A percentile compares a stretch with the other conserved stretches of the same genome.
These are phyloP conservation scores for Pseudogymnoascus sp. DNA, from an alignment of 2,329 filamentous ascomycete genomes.

Conservation along the genomic window DNA sequence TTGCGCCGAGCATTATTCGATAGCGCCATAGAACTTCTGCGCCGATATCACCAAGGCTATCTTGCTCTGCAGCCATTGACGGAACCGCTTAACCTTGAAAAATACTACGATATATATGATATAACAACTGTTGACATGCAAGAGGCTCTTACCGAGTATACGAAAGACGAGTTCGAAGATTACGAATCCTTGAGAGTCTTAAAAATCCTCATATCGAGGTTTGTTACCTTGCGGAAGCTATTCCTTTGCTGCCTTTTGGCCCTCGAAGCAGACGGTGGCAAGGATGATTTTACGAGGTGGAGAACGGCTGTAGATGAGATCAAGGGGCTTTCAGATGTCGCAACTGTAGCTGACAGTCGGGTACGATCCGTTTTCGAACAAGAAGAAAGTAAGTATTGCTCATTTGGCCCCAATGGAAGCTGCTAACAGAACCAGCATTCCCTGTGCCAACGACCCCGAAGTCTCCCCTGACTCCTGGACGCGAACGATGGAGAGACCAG, in stretches of 20 bases:
- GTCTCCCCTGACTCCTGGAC: conserved; percentile 57
- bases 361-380: conserved; percentile 65
- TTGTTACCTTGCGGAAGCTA: conserved; percentile 73
- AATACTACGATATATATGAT: conserved; percentile 86
- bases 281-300: conserved; percentile 71
- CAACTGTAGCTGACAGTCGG: conserved; percentile 53
- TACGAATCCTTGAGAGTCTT: conserved; percentile 68
- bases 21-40: conserved; percentile 61
- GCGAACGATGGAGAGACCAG: conserved; percentile 77
- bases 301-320: conserved; percentile 69
- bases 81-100: conserved; percentile 74
- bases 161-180: conserved; percentile 63
- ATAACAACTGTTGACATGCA: conserved; percentile 64
- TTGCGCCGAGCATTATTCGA: conserved; percentile 68
- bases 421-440: conserved; percentile 37
- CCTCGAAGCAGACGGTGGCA: conserved; percentile 71
- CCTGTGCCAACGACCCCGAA: conserved; percentile 48
- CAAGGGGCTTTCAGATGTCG: conserved; percentile 51
- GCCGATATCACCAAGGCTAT: conserved; percentile 63
- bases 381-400: conserved; percentile 58
- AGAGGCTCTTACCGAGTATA: conserved; percentile 58
- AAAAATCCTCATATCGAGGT: conserved; percentile 71
- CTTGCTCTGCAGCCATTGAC: conserved; percentile 62
- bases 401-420: conserved; percentile 8
- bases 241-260: conserved; percentile 84